Evolutionary conservation across 129 eudicot genomes (phyloP), one percentile per base, ranked within the genome.

Genomic region (Pseudognaphalium luteoalbum): DNA sequence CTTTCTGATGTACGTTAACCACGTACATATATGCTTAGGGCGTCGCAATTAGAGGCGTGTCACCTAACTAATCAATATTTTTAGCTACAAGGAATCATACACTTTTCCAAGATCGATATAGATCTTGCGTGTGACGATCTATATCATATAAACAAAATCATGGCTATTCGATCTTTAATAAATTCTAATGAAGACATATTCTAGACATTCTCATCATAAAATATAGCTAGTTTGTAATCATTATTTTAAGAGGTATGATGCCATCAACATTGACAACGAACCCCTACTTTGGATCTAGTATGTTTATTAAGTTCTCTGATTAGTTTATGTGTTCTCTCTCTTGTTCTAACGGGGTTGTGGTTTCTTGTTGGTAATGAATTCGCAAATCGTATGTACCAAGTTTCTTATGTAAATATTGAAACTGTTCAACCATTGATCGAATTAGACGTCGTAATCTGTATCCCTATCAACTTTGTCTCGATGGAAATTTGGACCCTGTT

Each of bases 311-410:
- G 17, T 59, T 28, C 65, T 59, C 52, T 41, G 12, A 47, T 9
- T 60, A 21, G 66, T 60, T 60, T 22, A 20, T 59, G 1, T 3
- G 30, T 20, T 60, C 33, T 22, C 32, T 22, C 66, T 60, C 1
- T 11, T 2, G 4, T 59, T 16, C 21, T 19, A 59, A 60, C 16
- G 6, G n/a, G 66, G 5, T 60, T 22, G 33, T 22, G 66, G 15
- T 60, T 60, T 60, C 66, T 60, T 60, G 66, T 60, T 22, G 66
- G 33, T 6, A 60, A 60, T 60, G 33, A 60, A 60, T 60, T 47
- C 54, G n/a, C 54, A 47, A 47, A 12, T 10, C 10, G 16, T 60
- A 4, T 11, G 7, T 3, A 4, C 17, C 19, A n/a, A 9, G n/a
- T 67, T 8, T 67, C 37, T 19, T 34, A 34, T 17, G 51, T 34